Conservation (phyloP, 805 yeast genomes). For the Suhomyces sp. region DNA sequence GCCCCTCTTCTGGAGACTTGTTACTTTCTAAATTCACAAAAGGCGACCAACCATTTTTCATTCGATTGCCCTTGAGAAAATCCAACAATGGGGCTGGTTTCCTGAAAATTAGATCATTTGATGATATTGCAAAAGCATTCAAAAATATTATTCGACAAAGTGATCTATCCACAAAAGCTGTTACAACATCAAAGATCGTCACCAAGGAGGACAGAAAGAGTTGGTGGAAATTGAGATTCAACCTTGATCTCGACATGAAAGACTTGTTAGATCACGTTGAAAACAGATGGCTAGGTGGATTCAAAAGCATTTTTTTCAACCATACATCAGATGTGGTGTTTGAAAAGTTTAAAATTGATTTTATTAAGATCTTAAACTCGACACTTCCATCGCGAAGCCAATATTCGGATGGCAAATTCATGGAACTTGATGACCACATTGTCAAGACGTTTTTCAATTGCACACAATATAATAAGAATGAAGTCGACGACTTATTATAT, state of each 20-base stretch:
- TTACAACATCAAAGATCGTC: conserved; percentile 50
- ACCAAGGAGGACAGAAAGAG: conserved; percentile 58
- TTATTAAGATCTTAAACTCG: conserved; percentile 15
- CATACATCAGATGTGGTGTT: conserved; percentile 17
- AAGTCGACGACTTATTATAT: conserved; percentile 62
- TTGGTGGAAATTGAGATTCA: conserved; percentile 79
- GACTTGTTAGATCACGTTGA: conserved; percentile 60
- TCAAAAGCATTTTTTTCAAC: conserved; percentile 58
- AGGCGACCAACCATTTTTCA: conserved; percentile 39
- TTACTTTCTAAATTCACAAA: conserved; percentile 46
- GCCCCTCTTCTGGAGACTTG: conserved; percentile 57
- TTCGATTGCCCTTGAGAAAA: conserved; percentile 58
- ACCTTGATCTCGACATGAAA: conserved; percentile 56
- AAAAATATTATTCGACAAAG: conserved; percentile 57
- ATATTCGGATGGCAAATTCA: conserved; percentile 1
- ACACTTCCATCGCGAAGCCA: conserved; percentile 14
- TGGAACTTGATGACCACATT: conserved; percentile 19
- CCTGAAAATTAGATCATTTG: conserved; percentile 37
- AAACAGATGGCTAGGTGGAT: conserved; percentile 74
- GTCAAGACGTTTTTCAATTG: conserved; percentile 21
- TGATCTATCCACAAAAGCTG: conserved; percentile 55
- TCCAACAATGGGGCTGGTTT: conserved; percentile 40
- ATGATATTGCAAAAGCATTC: conserved; percentile 35
- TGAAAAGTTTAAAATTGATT: conserved; percentile 18
- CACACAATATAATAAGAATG: conserved; percentile 18